Percentiles rank a stretch among this genome's conserved stretches.
These are phyloP conservation scores for Lolium rigidum DNA, from an alignment of 176 grass and related monocot species.

Conservation along the genomic window DNA sequence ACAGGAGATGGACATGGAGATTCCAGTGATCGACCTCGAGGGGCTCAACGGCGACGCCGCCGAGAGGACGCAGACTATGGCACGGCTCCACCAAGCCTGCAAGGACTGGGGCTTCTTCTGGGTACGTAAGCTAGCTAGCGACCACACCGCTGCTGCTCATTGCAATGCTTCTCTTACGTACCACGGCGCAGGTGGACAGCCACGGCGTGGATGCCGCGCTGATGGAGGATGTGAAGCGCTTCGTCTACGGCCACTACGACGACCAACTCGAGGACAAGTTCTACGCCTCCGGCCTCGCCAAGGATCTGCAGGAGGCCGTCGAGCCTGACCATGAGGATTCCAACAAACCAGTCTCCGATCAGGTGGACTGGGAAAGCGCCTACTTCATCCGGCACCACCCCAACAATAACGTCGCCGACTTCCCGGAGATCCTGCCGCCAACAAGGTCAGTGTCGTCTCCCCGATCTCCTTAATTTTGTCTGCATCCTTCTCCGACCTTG, in stretches of 20 bases:
- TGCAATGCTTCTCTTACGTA: not conserved
- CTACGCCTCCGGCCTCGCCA: slow-evolving; percentile 65
- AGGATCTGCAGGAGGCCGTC: slow-evolving; percentile 29
- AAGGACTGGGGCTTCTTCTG: slow-evolving; percentile 84
- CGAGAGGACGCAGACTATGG: slow-evolving; percentile 51
- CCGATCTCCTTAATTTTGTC: not conserved
- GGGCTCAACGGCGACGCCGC: slow-evolving; percentile 51
- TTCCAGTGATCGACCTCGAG: slow-evolving; percentile 72
- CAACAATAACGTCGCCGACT: slow-evolving; percentile 34
- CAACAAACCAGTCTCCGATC: not conserved
- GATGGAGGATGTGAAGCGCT: slow-evolving; percentile 77
- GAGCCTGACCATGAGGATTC: not conserved
- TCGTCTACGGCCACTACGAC: slow-evolving; percentile 74
- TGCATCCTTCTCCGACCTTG: not conserved
- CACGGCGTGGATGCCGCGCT: slow-evolving; percentile 73
- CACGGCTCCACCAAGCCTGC: slow-evolving; percentile 68
- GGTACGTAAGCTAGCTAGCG: slow-evolving; percentile 44
- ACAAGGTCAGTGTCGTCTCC: slow-evolving; percentile 39
- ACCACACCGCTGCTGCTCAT: not conserved
- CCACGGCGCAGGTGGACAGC: slow-evolving; percentile 65
- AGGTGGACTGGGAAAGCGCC: slow-evolving; percentile 79
- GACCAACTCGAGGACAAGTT: slow-evolving; percentile 61
- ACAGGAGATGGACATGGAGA: slow-evolving; percentile 46
- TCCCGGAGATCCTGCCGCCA: slow-evolving; percentile 49
- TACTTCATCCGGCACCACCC: slow-evolving; percentile 84